Evolutionary conservation across 2,329 filamentous ascomycete genomes (phyloP), one percentile per base, ranked within the genome.

Genomic region (Colletotrichum lupini): DNA sequence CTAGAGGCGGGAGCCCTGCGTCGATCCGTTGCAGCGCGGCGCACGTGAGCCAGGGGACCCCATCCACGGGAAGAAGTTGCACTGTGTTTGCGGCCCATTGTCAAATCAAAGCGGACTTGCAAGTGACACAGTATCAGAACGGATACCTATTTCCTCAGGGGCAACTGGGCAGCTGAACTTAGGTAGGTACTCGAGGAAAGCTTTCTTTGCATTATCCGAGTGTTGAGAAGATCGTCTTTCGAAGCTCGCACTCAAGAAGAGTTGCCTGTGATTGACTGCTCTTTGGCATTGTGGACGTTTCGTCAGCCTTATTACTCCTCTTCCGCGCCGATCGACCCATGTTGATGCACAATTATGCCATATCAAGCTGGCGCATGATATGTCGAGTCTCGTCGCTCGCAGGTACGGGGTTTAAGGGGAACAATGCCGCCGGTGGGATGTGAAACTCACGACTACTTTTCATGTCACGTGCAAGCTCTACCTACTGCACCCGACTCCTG

Each of bases 21-120:
- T 60, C 70, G 70, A 73, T 73, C 70, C 55, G 70, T 73, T 64
- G 60, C 70, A 69, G 66, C 66, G n/a, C 26, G 3, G 42, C 58
- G 66, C 66, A 73, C 66, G 59, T 64, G 58, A 69, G 66, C 53
- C 53, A 42, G 70, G 67, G 56, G 35, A 14, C 14, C 60, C 67
- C 67, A 65, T 64, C 35, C 9, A 19, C 42, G 37, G n/a, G 35
- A 30, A n/a, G 8, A 32, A 65, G 32, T 19, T 56, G 67, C 60
- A 71, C 67, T 71, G 56, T 61, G 60, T 65, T 61, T 70, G 56
- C 49, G 35, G 32, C 30, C 32, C 66, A 46, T 22, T 28, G 35
- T 56, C n/a, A 14, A 69, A 59, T 72, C 69, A 57, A 60, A 60
- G 12, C 37, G 19, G 12, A 42, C 32, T 35, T 35, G 11, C 32